phyloP scores from a whole-genome alignment of 768 basidiomycete genomes.

The Auricularia auricula-judae region DNA sequence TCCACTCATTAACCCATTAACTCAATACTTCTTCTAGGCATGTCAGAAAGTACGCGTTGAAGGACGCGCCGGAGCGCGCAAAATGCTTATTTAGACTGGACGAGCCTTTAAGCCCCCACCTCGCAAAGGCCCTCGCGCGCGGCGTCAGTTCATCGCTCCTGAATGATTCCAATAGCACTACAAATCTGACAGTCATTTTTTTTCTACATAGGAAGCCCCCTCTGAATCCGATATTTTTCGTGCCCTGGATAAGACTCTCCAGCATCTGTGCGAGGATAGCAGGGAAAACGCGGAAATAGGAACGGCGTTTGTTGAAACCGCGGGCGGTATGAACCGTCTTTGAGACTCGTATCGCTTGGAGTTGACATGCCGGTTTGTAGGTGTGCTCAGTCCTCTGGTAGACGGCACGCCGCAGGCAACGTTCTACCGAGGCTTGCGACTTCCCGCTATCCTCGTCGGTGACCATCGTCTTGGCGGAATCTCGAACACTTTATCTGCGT shows the following conservation, averaged over 20 bases:
- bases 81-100: constrained; percentile 75
- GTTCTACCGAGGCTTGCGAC: constrained; percentile 72
- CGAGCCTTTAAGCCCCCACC: constrained; percentile 88
- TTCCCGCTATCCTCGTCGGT: constrained; percentile 81
- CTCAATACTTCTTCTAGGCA: constrained; percentile 14
- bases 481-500: constrained; percentile 83
- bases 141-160: background rate
- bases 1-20: background rate
- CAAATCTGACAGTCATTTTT: background rate
- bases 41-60: constrained; percentile 40
- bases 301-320: background rate
- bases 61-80: constrained; percentile 27
- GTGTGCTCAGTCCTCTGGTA: constrained; percentile 83
- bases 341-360: background rate
- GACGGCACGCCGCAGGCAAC: constrained; percentile 79
- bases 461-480: constrained; percentile 90
- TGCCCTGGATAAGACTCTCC: too few species aligned
- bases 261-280: too few species aligned
- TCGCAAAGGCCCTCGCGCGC: constrained; percentile 46
- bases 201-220: background rate
- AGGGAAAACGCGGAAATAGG: background rate
- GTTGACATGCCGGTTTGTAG: constrained; percentile 26
- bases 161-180: too few species aligned
- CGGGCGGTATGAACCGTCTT: background rate
- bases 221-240: background rate